phyloP scores from a whole-genome alignment of 768 basidiomycete genomes.

The Amylocystis lapponica region DNA sequence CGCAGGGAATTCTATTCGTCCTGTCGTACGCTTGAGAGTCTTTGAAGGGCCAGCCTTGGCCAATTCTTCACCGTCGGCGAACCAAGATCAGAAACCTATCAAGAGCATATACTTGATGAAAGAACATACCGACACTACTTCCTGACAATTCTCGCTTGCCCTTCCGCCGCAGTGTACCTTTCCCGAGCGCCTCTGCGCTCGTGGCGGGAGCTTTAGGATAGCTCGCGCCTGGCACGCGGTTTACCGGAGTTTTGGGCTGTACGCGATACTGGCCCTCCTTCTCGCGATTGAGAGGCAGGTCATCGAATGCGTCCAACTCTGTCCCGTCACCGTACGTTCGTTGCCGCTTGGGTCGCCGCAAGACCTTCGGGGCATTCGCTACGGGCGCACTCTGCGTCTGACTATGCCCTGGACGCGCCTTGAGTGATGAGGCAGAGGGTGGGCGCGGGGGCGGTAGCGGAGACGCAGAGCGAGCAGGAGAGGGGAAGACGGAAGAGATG shows the following conservation, averaged over 20 bases:
- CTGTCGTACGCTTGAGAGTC: conserved; percentile 46
- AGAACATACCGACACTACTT: conserved; percentile 37
- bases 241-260: conserved; percentile 62
- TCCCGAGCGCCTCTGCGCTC: conserved; percentile 34
- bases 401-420: conserved; percentile 17
- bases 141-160: conserved; percentile 41
- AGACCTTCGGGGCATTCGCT: conserved; percentile 52
- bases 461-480: conserved; percentile 46
- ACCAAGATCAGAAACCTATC: no score
- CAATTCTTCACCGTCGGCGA: no score
- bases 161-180: conserved; percentile 57
- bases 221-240: conserved; percentile 54
- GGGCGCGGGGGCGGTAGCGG: conserved; percentile 53
- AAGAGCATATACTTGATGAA: no score
- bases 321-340: conserved; percentile 82
- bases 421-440: conserved; percentile 39
- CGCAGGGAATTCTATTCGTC: conserved; percentile 49
- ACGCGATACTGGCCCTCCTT: conserved; percentile 72
- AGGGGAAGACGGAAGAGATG: conserved; percentile 69
- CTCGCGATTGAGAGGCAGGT: conserved; percentile 81
- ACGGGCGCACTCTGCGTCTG: conserved; percentile 34
- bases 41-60: conserved; percentile 38
- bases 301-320: conserved; percentile 84
- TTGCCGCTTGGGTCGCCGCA: conserved; percentile 73
- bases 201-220: conserved; percentile 30